Evolutionary conservation across 768 basidiomycete species (phyloP).

Genomic region (Boletellus sp.): DNA sequence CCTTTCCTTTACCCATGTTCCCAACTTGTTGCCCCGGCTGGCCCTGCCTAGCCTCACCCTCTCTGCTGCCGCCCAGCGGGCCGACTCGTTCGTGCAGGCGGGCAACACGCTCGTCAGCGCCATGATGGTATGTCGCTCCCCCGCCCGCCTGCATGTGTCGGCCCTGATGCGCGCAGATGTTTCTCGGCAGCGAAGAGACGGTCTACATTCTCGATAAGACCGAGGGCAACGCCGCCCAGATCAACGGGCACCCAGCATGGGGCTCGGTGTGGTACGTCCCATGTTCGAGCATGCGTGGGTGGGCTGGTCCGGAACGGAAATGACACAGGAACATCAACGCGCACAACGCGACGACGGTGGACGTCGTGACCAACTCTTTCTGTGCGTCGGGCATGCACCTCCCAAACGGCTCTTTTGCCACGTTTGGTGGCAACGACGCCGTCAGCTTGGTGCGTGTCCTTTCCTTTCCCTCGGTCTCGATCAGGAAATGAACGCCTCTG

Average conservation of each 20-base stretch:
- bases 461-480: background rate
- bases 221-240: constrained; percentile 63
- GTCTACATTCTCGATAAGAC: constrained; percentile 91
- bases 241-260: constrained; percentile 72
- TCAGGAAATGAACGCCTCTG: constrained; percentile 31
- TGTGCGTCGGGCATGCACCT: constrained; percentile 80
- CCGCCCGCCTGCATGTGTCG: background rate
- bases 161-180: constrained; percentile 49
- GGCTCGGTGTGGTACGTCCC: constrained; percentile 57
- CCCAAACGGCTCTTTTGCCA: constrained; percentile 69
- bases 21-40: background rate
- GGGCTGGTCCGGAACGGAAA: background rate
- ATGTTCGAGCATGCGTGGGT: too few relatives aligned
- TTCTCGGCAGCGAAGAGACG: constrained; percentile 71
- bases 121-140: constrained; percentile 44
- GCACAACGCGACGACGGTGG: constrained; percentile 21
- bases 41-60: background rate
- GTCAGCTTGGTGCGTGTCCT: constrained; percentile 40
- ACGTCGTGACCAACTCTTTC: constrained; percentile 64
- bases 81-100: constrained; percentile 10
- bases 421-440: constrained; percentile 75
- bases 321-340: constrained; percentile 18
- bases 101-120: constrained; percentile 42
- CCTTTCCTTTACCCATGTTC: background rate
- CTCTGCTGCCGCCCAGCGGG: background rate